These are phyloP conservation scores for Skeletonema menzelii DNA, from an alignment of 108 stramenopile genomes.

Conservation along the genomic window DNA sequence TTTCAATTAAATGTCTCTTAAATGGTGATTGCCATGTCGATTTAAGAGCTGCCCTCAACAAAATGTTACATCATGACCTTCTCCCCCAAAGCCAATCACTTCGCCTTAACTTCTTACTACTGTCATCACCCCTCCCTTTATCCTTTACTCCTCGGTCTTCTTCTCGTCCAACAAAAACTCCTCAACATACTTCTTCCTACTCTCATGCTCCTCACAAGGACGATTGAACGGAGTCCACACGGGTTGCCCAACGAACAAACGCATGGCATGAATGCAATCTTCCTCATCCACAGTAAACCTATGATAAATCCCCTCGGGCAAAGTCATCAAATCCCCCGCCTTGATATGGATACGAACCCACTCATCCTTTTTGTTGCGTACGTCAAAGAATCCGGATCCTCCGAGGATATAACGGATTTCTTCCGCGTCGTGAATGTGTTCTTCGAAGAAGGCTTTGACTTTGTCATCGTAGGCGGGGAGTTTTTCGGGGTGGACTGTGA, in stretches of 20 bases:
- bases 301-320: constrained; percentile 94
- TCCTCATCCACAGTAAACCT: constrained; percentile 90
- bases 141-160: constrained; percentile 43
- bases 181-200: constrained; percentile 71
- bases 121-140: background rate
- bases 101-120: background rate
- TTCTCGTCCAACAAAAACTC: constrained; percentile 65
- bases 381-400: constrained; percentile 92
- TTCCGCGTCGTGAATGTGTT: constrained; percentile 97
- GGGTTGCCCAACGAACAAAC: constrained; percentile 93
- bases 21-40: background rate
- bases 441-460: constrained; percentile 93
- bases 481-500: constrained; percentile 89
- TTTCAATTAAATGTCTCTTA: background rate
- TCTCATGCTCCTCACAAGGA: constrained; percentile 82
- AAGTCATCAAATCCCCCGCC: constrained; percentile 94
- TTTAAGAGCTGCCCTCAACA: background rate
- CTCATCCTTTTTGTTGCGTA: constrained; percentile 80
- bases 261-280: constrained; percentile 91
- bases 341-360: constrained; percentile 94
- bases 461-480: constrained; percentile 90
- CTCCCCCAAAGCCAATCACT: background rate
- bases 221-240: constrained; percentile 98
- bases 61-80: background rate
- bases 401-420: constrained; percentile 95